phyloP scores from a whole-genome alignment of 768 basidiomycete genomes.

The Sporobolomyces roseus region DNA sequence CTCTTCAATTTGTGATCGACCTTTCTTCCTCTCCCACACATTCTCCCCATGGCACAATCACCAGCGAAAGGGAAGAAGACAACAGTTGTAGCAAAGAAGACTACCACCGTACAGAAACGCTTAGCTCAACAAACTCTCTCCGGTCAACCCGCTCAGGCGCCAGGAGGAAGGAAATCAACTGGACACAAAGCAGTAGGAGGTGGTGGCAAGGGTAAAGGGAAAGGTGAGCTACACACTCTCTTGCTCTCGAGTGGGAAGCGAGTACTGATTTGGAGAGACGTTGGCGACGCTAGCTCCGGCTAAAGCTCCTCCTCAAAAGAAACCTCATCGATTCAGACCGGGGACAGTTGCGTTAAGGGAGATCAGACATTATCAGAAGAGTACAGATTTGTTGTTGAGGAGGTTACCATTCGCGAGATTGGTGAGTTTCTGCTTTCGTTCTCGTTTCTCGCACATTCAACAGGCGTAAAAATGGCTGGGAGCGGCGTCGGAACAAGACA shows the following conservation, averaged over 20 bases:
- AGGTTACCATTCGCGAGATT: constrained; percentile 12
- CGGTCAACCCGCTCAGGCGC: background rate
- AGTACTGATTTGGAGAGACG: background rate
- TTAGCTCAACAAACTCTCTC: constrained; percentile 7
- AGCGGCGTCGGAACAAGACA: too few species aligned
- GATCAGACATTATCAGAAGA: constrained; percentile 16
- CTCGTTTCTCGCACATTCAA: too few species aligned
- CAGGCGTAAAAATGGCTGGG: too few species aligned
- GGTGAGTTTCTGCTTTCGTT: background rate
- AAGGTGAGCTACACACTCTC: background rate
- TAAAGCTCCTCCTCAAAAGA: background rate
- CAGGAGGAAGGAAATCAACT: background rate
- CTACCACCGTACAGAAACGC: constrained; percentile 2
- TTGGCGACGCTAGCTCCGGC: background rate
- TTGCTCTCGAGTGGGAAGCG: background rate
- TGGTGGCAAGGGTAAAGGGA: constrained; percentile 8
- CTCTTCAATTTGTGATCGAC: constrained; percentile 6
- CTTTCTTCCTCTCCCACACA: background rate
- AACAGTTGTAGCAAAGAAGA: background rate
- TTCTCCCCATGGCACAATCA: background rate
- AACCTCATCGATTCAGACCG: constrained; percentile 16
- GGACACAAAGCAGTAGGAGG: background rate
- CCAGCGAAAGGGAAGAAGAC: background rate
- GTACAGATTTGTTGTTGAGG: constrained; percentile 7
- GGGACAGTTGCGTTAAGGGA: constrained; percentile 9